These are phyloP conservation scores for Aspergillus brunneoviolaceus DNA, from an alignment of 2,329 filamentous ascomycete genomes.

Conservation along the genomic window DNA sequence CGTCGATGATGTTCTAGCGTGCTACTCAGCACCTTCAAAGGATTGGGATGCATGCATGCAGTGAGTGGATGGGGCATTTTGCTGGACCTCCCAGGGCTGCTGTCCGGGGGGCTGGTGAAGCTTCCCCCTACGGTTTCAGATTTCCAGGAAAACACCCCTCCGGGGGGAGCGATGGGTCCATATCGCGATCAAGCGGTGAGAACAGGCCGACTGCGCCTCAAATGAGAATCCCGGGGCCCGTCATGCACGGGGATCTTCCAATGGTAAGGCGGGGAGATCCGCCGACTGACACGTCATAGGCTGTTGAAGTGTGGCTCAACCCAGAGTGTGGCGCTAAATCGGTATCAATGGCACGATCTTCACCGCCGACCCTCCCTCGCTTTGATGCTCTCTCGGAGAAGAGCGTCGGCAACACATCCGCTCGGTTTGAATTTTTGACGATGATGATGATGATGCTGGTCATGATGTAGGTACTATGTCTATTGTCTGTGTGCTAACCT, in stretches of 20 bases:
- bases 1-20: not conserved
- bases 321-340: slow-evolving; percentile 20
- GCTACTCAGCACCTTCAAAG: not conserved
- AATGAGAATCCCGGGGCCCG: slow-evolving; percentile 4
- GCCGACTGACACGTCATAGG: slow-evolving; percentile 19
- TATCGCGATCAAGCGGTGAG: slow-evolving; percentile 3
- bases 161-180: slow-evolving; percentile 19
- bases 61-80: not conserved
- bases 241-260: slow-evolving; percentile 18
- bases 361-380: slow-evolving; percentile 21
- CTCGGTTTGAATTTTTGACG: not conserved
- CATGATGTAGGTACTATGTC: not conserved
- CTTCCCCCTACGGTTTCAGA: not conserved
- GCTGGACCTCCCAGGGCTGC: too few relatives aligned
- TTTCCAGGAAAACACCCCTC: not conserved
- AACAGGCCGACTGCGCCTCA: slow-evolving; percentile 22
- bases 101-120: too few relatives aligned
- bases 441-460: not conserved
- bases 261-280: slow-evolving; percentile 20
- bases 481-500: not conserved
- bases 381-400: slow-evolving; percentile 11
- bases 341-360: slow-evolving; percentile 9
- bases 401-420: slow-evolving; percentile 7
- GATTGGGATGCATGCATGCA: not conserved
- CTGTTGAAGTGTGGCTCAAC: slow-evolving; percentile 20